Conservation (phyloP, 768 basidiomycete species). For the Suillus alpinus region DNA sequence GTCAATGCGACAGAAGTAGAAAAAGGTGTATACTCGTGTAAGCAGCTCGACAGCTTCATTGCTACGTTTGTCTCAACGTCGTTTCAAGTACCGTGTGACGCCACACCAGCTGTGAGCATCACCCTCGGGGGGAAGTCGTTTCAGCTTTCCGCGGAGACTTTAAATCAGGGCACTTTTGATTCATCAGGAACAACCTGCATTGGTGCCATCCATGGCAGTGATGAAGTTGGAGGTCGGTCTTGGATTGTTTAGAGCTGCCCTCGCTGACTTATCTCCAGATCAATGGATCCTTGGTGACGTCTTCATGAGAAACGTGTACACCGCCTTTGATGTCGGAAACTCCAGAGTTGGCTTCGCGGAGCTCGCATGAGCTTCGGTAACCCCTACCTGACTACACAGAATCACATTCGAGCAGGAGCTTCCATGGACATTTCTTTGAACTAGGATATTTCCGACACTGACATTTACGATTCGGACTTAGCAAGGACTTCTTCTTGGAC, state of each 20-base stretch:
- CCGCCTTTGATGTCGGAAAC: conserved; percentile 40
- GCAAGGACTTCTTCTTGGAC: background rate
- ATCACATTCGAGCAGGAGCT: background rate
- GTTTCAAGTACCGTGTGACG: conserved; percentile 20
- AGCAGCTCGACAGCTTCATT: background rate
- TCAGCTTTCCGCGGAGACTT: conserved; percentile 25
- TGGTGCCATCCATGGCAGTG: conserved; percentile 14
- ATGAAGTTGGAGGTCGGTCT: conserved; percentile 18
- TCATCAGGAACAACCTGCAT: conserved; percentile 12
- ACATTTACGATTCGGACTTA: background rate
- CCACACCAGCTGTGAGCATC: conserved; percentile 28
- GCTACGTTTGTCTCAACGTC: conserved; percentile 3
- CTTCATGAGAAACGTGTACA: conserved; percentile 46
- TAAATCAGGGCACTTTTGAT: conserved; percentile 35
- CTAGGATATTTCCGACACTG: background rate
- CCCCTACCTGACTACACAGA: background rate
- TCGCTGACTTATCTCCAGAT: conserved; percentile 6
- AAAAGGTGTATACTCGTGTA: conserved; percentile 33
- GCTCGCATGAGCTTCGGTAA: conserved; percentile 14
- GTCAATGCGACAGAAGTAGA: conserved; percentile 29
- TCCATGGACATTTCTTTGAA: background rate
- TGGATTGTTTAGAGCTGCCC: background rate
- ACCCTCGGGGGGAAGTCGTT: conserved; percentile 32
- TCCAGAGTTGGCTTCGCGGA: conserved; percentile 39
- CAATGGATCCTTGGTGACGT: conserved; percentile 36